Evolutionary conservation across 495 filamentous ascomycete genomes (phyloP).

Genomic region (Lasiosphaeria miniovina): DNA sequence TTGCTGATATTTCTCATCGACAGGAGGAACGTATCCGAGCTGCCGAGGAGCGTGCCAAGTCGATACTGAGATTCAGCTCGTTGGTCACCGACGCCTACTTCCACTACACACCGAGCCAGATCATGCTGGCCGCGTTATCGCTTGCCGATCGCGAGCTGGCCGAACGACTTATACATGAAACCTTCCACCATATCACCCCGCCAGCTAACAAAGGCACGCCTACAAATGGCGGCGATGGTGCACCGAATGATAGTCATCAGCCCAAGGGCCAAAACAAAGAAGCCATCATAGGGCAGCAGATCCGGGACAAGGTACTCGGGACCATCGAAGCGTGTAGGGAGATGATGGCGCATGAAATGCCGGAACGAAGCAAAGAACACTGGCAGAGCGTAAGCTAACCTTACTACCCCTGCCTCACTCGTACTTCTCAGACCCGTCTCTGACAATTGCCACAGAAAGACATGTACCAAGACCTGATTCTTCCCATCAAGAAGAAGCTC

Average conservation of each 20-base stretch:
- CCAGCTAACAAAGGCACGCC: conserved; percentile 17
- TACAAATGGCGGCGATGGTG: conserved; percentile 18
- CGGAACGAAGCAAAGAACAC: conserved; percentile 37
- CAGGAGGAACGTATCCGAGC: conserved; percentile 53
- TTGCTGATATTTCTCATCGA: conserved; percentile 20
- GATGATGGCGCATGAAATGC: conserved; percentile 48
- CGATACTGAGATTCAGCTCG: conserved; percentile 72
- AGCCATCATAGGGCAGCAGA: conserved; percentile 27
- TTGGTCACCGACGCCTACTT: conserved; percentile 92
- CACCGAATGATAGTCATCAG: conserved; percentile 2
- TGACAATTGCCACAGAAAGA: conserved; percentile 24
- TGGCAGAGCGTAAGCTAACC: conserved; percentile 38
- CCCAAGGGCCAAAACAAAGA: conserved; percentile 26
- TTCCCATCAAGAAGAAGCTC: conserved; percentile 67
- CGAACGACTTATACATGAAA: conserved; percentile 68
- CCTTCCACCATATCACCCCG: conserved; percentile 47
- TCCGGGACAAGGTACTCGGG: conserved; percentile 44
- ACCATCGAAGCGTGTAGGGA: conserved; percentile 50
- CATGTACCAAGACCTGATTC: conserved; percentile 40
- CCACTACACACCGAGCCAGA: conserved; percentile 91
- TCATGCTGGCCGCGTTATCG: conserved; percentile 77
- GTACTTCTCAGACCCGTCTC: neutral
- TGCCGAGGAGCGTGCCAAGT: conserved; percentile 68
- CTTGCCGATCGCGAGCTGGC: conserved; percentile 71
- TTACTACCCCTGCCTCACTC: neutral